These are phyloP conservation scores for Cladophialophora bantiana DNA, from an alignment of 2,329 filamentous ascomycete species.

Conservation along the genomic window DNA sequence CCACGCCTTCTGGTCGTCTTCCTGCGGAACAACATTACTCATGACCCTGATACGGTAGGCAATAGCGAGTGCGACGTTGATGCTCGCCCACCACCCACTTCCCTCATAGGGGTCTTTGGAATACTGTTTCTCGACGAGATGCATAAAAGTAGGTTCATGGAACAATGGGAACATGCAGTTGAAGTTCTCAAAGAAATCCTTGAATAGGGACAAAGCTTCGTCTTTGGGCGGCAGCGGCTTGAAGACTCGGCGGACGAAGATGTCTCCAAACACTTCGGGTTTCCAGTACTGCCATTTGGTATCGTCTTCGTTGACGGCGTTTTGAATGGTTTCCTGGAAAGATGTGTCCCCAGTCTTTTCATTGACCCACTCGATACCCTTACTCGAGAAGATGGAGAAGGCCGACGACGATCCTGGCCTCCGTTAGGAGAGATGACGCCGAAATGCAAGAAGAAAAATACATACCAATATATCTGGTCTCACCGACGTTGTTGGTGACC, in stretches of 20 bases:
- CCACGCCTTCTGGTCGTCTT: slow-evolving; percentile 95
- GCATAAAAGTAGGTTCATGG: slow-evolving; percentile 98
- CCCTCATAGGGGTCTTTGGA: slow-evolving; percentile 90
- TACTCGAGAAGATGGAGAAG: slow-evolving; percentile 98
- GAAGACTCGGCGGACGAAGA: slow-evolving; percentile 86
- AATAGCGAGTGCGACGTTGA: slow-evolving; percentile 94
- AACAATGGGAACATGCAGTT: slow-evolving; percentile 99
- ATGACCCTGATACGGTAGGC: slow-evolving; percentile 91
- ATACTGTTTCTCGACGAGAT: slow-evolving; percentile 92
- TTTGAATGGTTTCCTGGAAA: slow-evolving; percentile 92
- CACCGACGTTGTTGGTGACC: slow-evolving; percentile 91
- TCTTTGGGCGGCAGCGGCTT: slow-evolving; percentile 81
- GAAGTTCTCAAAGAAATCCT: slow-evolving; percentile 97
- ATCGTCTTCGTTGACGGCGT: slow-evolving; percentile 75
- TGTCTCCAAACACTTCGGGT: slow-evolving; percentile 92
- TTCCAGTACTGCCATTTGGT: slow-evolving; percentile 98
- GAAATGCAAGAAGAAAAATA: slow-evolving; percentile 8
- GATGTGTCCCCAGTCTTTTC: slow-evolving; percentile 95
- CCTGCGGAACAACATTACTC: slow-evolving; percentile 88
- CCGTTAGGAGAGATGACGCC: slow-evolving; percentile 36
- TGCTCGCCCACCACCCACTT: slow-evolving; percentile 97
- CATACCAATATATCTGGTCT: slow-evolving; percentile 93
- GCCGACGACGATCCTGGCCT: slow-evolving; percentile 85
- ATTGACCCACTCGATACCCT: slow-evolving; percentile 98
- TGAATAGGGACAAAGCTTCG: slow-evolving; percentile 86